Percentiles rank a stretch among this genome's conserved stretches.
These are phyloP conservation scores for Exobasidium cylindrosporum DNA, from an alignment of 1,284 basidiomycete species.

Conservation along the genomic window DNA sequence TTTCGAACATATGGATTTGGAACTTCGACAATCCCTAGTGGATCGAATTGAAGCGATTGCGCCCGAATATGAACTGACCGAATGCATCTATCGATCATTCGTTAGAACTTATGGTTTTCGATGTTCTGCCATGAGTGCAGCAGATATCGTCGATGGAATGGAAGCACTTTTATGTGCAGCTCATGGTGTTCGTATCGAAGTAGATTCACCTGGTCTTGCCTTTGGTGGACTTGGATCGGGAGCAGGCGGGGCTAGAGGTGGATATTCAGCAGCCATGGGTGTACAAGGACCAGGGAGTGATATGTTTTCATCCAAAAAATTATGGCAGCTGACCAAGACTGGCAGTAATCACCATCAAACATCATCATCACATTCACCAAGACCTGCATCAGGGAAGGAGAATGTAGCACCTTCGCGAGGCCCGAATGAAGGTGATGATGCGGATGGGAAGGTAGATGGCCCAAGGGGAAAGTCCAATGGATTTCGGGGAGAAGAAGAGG, in stretches of 20 bases:
- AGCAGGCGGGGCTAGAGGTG: constrained; percentile 15
- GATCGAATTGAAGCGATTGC: constrained; percentile 82
- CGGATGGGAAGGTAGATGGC: not conserved
- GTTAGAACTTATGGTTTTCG: constrained; percentile 85
- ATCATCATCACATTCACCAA: not conserved
- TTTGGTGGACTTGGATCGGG: constrained; percentile 25
- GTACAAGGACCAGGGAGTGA: constrained; percentile 18
- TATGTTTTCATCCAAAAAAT: constrained; percentile 34
- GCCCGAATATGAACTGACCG: constrained; percentile 93
- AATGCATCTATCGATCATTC: constrained; percentile 89
- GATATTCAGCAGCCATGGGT: constrained; percentile 13
- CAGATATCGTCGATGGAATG: constrained; percentile 88
- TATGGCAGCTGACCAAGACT: constrained; percentile 27
- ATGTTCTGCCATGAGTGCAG: constrained; percentile 79
- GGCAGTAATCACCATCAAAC: constrained; percentile 17
- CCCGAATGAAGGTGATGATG: not conserved
- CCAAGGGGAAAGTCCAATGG: not conserved
- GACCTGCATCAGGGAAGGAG: constrained; percentile 21
- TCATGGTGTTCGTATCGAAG: constrained; percentile 79
- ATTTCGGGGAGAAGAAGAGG: constrained; percentile 68
- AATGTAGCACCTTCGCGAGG: constrained; percentile 22
- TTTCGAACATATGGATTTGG: constrained; percentile 93
- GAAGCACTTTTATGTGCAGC: constrained; percentile 85
- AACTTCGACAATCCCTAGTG: constrained; percentile 78
- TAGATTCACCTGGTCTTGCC: constrained; percentile 59